phyloP scores from a whole-genome alignment of 1,284 basidiomycete genomes.

The Pascua guehoae region DNA sequence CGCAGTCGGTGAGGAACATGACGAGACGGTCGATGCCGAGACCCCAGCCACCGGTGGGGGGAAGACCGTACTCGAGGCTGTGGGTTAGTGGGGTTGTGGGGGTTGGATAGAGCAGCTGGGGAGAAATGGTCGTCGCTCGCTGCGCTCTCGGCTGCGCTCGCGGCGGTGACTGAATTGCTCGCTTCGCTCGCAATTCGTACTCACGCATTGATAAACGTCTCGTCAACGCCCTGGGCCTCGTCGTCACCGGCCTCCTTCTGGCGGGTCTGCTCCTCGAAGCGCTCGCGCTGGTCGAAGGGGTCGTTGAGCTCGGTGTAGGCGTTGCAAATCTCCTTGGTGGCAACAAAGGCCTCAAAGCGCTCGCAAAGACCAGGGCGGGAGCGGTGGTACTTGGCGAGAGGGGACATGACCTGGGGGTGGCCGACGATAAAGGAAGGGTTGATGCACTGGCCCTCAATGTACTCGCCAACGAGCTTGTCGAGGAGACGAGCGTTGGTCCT shows the following conservation, averaged over 20 bases:
- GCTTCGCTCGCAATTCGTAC: constrained; percentile 37
- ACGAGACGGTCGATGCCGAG: constrained; percentile 89
- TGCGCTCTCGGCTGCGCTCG: no score
- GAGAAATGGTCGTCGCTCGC: no score
- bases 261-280: constrained; percentile 90
- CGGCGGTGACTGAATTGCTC: no score
- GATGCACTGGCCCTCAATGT: constrained; percentile 93
- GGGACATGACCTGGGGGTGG: constrained; percentile 99
- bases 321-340: constrained; percentile 96
- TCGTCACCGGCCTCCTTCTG: constrained; percentile 98
- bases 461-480: constrained; percentile 98
- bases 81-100: not conserved
- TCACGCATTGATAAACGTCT: constrained; percentile 86
- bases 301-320: constrained; percentile 99
- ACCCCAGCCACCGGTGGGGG: constrained; percentile 96
- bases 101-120: no score
- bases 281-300: constrained; percentile 90
- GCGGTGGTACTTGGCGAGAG: constrained; percentile 93
- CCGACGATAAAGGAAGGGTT: constrained; percentile 97
- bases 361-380: constrained; percentile 92
- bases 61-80: constrained; percentile 93
- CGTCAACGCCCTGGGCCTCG: constrained; percentile 95
- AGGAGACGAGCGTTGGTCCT: constrained; percentile 92
- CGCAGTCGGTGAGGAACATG: constrained; percentile 93
- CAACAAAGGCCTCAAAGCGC: constrained; percentile 98